phyloP scores from a whole-genome alignment of 768 basidiomycete species.

The Lyophyllum semitale region DNA sequence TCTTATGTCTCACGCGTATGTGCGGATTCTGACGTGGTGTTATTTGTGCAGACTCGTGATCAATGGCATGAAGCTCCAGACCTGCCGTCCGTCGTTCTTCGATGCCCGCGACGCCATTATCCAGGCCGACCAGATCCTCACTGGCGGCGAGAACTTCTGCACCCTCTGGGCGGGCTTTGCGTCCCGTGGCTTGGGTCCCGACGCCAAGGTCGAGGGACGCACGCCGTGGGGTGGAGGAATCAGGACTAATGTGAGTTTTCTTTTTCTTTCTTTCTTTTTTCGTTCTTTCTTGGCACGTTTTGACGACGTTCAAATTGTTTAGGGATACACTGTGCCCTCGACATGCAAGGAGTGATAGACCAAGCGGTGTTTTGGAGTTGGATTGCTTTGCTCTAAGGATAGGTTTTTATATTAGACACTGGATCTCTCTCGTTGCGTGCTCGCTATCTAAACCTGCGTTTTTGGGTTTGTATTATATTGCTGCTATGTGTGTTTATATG shows the following conservation, averaged over 20 bases:
- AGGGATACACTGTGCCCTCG: neutral
- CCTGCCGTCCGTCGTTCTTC: conserved; percentile 89
- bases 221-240: conserved; percentile 96
- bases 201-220: conserved; percentile 71
- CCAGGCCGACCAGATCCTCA: conserved; percentile 86
- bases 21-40: neutral
- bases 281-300: neutral
- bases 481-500: neutral
- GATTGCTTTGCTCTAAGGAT: neutral
- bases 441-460: neutral
- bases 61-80: conserved; percentile 93
- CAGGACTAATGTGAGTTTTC: conserved; percentile 56
- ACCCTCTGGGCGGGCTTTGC: conserved; percentile 86
- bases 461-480: neutral
- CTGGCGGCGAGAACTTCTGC: conserved; percentile 93
- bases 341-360: neutral
- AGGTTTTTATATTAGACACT: neutral
- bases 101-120: conserved; percentile 89
- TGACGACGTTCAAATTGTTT: neutral
- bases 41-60: conserved; percentile 63
- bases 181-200: conserved; percentile 75
- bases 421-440: neutral
- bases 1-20: neutral
- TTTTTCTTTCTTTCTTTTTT: neutral
- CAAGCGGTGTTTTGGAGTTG: neutral